Evolutionary conservation across 2,329 filamentous ascomycete species (phyloP).

Genomic region (Aspergillus hortae): DNA sequence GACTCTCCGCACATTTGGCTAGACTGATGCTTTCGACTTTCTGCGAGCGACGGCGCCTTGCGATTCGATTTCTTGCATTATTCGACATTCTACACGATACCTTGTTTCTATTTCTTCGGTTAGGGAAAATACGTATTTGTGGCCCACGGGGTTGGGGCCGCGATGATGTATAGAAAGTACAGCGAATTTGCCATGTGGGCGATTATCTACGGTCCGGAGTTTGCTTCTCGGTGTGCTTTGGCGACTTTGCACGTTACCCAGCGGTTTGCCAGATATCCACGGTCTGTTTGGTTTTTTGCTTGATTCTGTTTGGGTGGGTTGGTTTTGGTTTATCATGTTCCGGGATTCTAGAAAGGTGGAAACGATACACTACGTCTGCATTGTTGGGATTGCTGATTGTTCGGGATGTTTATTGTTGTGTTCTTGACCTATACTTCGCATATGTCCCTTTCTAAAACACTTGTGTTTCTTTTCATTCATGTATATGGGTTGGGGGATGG

Average conservation of each 20-base stretch:
- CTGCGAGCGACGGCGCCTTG: slow-evolving; percentile 42
- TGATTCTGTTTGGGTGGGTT: slow-evolving; percentile 30
- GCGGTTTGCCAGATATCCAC: slow-evolving; percentile 27
- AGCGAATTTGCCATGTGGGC: slow-evolving; percentile 32
- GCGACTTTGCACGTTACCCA: slow-evolving; percentile 29
- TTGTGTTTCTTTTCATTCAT: slow-evolving; percentile 23
- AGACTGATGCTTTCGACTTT: slow-evolving; percentile 35
- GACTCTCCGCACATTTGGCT: slow-evolving; percentile 31
- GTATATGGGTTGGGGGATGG: slow-evolving; percentile 32
- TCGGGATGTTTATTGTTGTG: slow-evolving; percentile 27
- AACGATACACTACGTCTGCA: slow-evolving; percentile 43
- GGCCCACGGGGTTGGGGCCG: slow-evolving; percentile 28
- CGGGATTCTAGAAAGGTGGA: slow-evolving; percentile 41
- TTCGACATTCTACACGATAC: slow-evolving; percentile 29
- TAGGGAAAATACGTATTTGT: slow-evolving; percentile 29
- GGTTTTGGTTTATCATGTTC: slow-evolving; percentile 29
- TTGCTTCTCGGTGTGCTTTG: slow-evolving; percentile 29
- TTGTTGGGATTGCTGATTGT: slow-evolving; percentile 38
- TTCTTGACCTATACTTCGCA: slow-evolving; percentile 19
- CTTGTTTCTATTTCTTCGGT: slow-evolving; percentile 33
- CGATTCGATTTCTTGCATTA: slow-evolving; percentile 36
- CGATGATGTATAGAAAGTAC: slow-evolving; percentile 41
- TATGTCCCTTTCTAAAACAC: slow-evolving; percentile 22
- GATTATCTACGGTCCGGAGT: slow-evolving; percentile 36
- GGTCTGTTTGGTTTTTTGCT: slow-evolving; percentile 18